Evolutionary conservation across 2,329 filamentous ascomycete genomes (phyloP).

Genomic region (Mycosphaerelloides madeirae): DNA sequence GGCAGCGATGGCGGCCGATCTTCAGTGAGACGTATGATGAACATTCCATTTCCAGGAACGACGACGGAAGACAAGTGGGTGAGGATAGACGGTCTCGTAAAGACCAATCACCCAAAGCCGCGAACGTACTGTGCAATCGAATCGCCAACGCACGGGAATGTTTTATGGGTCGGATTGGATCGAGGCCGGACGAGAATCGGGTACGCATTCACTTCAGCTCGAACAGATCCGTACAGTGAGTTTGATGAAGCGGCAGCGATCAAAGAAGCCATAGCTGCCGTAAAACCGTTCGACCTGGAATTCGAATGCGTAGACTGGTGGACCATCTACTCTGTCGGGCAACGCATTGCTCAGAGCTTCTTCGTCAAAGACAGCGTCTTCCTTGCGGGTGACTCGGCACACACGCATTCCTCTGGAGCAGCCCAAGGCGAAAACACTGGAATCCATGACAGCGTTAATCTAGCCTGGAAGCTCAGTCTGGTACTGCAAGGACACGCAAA

Average conservation of each 20-base stretch:
- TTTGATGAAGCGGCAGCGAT: constrained; percentile 25
- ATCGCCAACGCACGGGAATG: constrained; percentile 51
- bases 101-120: constrained; percentile 47
- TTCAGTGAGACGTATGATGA: constrained; percentile 53
- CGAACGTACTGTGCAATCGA: constrained; percentile 49
- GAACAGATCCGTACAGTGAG: constrained; percentile 15
- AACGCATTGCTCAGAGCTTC: constrained; percentile 1
- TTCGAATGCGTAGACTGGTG: constrained; percentile 36
- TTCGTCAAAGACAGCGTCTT: background rate
- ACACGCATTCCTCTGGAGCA: constrained; percentile 3
- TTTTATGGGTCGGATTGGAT: constrained; percentile 53
- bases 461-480: constrained; percentile 18
- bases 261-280: constrained; percentile 38
- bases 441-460: constrained; percentile 12
- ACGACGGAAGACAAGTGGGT: constrained; percentile 52
- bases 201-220: constrained; percentile 47
- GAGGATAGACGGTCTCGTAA: constrained; percentile 48
- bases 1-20: constrained; percentile 71
- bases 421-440: constrained; percentile 46
- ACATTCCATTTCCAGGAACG: constrained; percentile 49
- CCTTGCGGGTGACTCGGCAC: background rate
- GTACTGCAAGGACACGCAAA: constrained; percentile 15
- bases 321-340: background rate
- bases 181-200: constrained; percentile 52
- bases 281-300: constrained; percentile 38